A percentile compares a stretch with the other conserved stretches of the same genome.
phyloP scores from a whole-genome alignment of 805 yeast genomes.

The Saccharomycopsis javanensis region DNA sequence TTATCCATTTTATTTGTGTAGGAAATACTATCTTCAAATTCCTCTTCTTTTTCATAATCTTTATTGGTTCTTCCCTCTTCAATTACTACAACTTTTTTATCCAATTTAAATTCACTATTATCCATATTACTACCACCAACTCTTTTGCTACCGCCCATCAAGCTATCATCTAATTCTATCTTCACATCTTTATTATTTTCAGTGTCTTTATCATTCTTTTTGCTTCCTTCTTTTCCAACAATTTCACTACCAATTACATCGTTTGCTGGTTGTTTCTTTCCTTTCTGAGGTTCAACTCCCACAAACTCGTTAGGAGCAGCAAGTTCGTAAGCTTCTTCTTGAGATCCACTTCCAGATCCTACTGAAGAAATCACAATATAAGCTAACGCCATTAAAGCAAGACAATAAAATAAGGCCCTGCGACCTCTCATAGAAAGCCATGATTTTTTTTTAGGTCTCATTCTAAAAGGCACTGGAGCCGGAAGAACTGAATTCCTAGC shows the following conservation, averaged over 20 bases:
- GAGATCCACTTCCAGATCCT: neutral
- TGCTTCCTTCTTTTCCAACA: neutral
- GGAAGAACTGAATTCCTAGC: slow-evolving; percentile 9
- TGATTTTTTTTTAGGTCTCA: slow-evolving; percentile 19
- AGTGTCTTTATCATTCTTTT: neutral
- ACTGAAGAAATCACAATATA: slow-evolving; percentile 14
- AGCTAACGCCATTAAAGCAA: slow-evolving; percentile 14
- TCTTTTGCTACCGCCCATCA: slow-evolving; percentile 13
- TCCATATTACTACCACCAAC: slow-evolving; percentile 5
- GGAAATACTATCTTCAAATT: slow-evolving; percentile 3
- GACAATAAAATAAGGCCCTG: slow-evolving; percentile 8
- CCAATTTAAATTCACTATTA: slow-evolving; percentile 12
- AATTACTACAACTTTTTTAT: slow-evolving; percentile 14
- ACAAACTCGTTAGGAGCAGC: slow-evolving; percentile 19
- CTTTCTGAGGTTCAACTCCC: slow-evolving; percentile 7
- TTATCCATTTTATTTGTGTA: neutral
- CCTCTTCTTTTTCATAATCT: slow-evolving; percentile 5
- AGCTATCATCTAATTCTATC: slow-evolving; percentile 8
- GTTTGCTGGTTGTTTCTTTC: neutral
- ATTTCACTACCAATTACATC: neutral
- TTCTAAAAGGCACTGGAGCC: slow-evolving; percentile 18
- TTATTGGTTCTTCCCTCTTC: slow-evolving; percentile 4
- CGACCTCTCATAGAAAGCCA: slow-evolving; percentile 12
- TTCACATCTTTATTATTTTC: neutral
- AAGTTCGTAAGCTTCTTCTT: slow-evolving; percentile 11